Evolutionary conservation across 352 stramenopile genomes (phyloP), one percentile per base, ranked within the genome.

Genomic region (Phytophthora macrochlamydospora): DNA sequence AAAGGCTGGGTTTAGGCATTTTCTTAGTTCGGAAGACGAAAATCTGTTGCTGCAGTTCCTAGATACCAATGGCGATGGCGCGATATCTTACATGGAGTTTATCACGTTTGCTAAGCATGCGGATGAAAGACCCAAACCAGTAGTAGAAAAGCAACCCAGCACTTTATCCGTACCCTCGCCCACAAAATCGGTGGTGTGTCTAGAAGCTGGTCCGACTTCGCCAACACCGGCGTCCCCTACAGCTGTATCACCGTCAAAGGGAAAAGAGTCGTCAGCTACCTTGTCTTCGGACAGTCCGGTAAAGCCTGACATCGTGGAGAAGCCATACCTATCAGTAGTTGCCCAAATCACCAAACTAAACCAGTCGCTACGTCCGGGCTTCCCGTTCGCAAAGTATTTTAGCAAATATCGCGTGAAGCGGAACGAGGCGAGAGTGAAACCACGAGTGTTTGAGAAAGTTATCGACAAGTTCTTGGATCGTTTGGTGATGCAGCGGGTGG

Each of bases 371-470:
- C 53, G 54, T 4, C 73, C 79, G 6, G 63, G 40, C 24, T 94
- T 94, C 56, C 80, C 81, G 0, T 94, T 94, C 56, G 80, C 79
- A 6, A 91, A 90, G 61, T 94, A 94, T 56, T 86, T 92, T 31
- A 67, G 67, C 43, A 94, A 92, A 56, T 91, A 94, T 60, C 75
- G 71, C 9, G 35, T 70, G 13, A 74, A 72, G 4, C 49, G 73
- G 48, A 62, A 43, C 9, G 80, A 88, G 37, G 43, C 67, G 2
- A 46, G 65, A 2, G 78, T 93, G 24, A 89, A 85, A 71, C 56
- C 74, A 42, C 73, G 75, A 8, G 79, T 89, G 29, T 94, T 94
- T 50, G 76, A 87, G 33, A 91, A 90, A 30, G 75, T 92, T 40
- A 62, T 94, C 2, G 79, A 94, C 56, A 94, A 94, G 51, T 94